Evolutionary conservation across 805 yeast genomes (phyloP).

Genomic region (Candida odintsovae): DNA sequence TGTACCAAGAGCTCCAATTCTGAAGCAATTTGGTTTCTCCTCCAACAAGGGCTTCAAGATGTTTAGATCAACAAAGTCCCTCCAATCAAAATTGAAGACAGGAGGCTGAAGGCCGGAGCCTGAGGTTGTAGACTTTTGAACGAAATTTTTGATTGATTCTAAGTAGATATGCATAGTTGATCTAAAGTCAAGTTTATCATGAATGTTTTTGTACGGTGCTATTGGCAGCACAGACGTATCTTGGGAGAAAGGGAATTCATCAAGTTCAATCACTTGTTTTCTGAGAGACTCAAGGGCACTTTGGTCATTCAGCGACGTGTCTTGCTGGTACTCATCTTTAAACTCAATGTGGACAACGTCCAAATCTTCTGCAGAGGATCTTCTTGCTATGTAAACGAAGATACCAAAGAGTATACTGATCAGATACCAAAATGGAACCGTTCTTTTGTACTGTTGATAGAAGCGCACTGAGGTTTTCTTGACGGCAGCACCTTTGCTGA

Average conservation of each 20-base stretch:
- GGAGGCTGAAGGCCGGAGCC: conserved; percentile 25
- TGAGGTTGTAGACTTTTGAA: conserved; percentile 18
- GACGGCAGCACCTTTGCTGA: background rate
- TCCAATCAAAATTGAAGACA: conserved; percentile 44
- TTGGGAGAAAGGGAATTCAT: conserved; percentile 26
- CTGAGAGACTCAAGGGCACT: conserved; percentile 12
- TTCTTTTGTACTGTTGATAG: conserved; percentile 5
- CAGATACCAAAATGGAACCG: conserved; percentile 18
- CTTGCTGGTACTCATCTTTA: conserved; percentile 15
- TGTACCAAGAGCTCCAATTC: conserved; percentile 39
- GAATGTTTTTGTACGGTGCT: conserved; percentile 32
- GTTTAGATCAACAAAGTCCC: conserved; percentile 48
- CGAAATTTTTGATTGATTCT: conserved; percentile 28
- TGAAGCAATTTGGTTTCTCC: conserved; percentile 37
- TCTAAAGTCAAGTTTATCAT: conserved; percentile 30
- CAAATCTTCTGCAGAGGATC: conserved; percentile 6
- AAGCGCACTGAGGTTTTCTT: background rate
- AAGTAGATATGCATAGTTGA: conserved; percentile 29
- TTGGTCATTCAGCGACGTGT: conserved; percentile 13
- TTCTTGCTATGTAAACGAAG: conserved; percentile 14
- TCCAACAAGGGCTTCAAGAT: conserved; percentile 31
- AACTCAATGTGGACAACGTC: conserved; percentile 13
- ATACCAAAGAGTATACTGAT: conserved; percentile 14
- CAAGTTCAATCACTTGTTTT: conserved; percentile 16
- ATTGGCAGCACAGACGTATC: conserved; percentile 30